phyloP scores from a whole-genome alignment of 176 grass and related monocot genomes.

The Alloteropsis semialata region DNA sequence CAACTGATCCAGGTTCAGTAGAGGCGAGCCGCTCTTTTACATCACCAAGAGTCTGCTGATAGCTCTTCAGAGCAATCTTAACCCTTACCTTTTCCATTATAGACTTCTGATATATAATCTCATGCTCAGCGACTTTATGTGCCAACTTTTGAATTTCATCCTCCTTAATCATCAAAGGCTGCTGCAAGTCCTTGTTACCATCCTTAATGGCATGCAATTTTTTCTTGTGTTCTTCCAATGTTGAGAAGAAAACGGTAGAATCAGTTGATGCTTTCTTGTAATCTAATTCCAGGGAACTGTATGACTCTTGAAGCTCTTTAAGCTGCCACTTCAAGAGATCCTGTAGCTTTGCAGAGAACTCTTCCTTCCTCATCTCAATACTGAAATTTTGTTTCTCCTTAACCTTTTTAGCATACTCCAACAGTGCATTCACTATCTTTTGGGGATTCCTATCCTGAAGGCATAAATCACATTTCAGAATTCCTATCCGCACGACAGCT shows the following conservation, averaged over 20 bases:
- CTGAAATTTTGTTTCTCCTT: constrained; percentile 37
- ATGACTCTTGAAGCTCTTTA: constrained; percentile 41
- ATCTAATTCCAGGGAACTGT: constrained; percentile 35
- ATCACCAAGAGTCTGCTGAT: constrained; percentile 24
- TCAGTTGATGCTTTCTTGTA: constrained; percentile 41
- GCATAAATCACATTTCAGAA: constrained; percentile 31
- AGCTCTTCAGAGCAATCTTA: constrained; percentile 35
- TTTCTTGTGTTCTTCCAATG: constrained; percentile 35
- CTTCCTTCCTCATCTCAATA: constrained; percentile 34
- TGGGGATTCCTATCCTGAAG: constrained; percentile 41
- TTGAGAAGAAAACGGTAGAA: constrained; percentile 26
- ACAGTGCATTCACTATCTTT: constrained; percentile 39
- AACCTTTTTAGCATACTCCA: constrained; percentile 45
- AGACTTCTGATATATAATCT: constrained; percentile 31
- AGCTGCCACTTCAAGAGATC: constrained; percentile 44
- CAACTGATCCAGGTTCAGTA: constrained; percentile 24
- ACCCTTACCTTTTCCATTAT: constrained; percentile 42
- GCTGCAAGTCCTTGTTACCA: constrained; percentile 16
- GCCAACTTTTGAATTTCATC: constrained; percentile 40
- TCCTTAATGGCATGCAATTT: constrained; percentile 32
- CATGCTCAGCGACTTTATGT: constrained; percentile 25
- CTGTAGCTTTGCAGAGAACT: constrained; percentile 41
- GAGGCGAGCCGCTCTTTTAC: constrained; percentile 34
- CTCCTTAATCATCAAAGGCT: constrained; percentile 17
- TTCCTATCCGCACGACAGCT: constrained; percentile 26